These are phyloP conservation scores for Kalmusia sp. DNA, from an alignment of 2,329 filamentous ascomycete species.

Conservation along the genomic window DNA sequence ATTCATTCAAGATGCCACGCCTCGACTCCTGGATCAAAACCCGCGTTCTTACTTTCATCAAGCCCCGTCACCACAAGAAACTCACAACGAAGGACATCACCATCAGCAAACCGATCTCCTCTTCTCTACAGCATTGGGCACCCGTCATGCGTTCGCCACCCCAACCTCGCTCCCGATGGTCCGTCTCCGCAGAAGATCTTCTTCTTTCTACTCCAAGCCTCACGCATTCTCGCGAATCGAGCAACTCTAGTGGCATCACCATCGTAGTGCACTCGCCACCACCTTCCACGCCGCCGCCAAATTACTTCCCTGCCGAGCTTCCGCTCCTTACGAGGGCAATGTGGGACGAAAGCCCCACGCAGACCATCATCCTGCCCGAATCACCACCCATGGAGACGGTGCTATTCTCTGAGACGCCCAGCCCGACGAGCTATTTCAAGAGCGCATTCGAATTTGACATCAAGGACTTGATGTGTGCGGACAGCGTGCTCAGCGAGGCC, in stretches of 20 bases:
- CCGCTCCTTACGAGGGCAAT: background rate
- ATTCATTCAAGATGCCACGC: constrained; percentile 14
- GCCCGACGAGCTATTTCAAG: constrained; percentile 9
- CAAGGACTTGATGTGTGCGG: background rate
- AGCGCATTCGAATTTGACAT: constrained; percentile 3
- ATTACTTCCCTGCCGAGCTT: constrained; percentile 8
- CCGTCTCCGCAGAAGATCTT: constrained; percentile 9
- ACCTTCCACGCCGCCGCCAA: constrained; percentile 6
- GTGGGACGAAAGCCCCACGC: background rate
- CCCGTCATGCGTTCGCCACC: constrained; percentile 6
- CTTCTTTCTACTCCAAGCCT: background rate
- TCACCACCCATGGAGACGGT: background rate
- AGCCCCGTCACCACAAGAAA: constrained; percentile 6
- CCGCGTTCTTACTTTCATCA: constrained; percentile 14
- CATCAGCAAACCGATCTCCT: constrained; percentile 14
- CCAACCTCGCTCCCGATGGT: constrained; percentile 8
- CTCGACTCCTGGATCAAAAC: constrained; percentile 17
- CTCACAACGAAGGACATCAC: constrained; percentile 11
- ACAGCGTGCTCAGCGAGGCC: constrained; percentile 1
- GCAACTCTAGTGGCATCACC: constrained; percentile 1
- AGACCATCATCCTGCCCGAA: background rate
- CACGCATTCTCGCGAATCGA: constrained; percentile 5
- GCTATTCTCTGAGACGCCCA: constrained; percentile 4
- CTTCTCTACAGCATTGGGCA: constrained; percentile 4
- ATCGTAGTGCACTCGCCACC: constrained; percentile 15